phyloP scores from a whole-genome alignment of 345 rosid genomes.

The Bruguiera sexangula region DNA sequence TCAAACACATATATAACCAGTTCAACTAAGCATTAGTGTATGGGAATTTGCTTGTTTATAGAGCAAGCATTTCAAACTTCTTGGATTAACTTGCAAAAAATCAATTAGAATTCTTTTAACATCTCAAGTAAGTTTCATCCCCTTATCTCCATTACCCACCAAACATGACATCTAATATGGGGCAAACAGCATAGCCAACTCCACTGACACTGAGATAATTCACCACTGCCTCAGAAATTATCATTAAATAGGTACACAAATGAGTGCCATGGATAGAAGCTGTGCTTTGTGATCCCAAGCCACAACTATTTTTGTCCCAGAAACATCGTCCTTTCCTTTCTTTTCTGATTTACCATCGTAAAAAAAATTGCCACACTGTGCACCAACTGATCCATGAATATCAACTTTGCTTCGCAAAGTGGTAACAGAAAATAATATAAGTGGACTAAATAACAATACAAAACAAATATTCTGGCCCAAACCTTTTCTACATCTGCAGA shows the following conservation, averaged over 20 bases:
- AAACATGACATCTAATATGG: background rate
- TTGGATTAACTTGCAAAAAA: background rate
- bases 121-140: background rate
- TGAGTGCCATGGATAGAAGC: background rate
- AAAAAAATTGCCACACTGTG: background rate
- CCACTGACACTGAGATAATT: background rate
- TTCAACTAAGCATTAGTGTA: no score
- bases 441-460: background rate
- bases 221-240: no score
- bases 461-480: background rate
- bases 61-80: no score
- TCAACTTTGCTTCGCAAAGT: background rate
- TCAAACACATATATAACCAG: no score
- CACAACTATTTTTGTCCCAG: background rate
- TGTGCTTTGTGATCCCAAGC: background rate
- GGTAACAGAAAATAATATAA: background rate
- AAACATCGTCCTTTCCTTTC: background rate
- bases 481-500: conserved; percentile 75
- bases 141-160: background rate
- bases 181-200: no score
- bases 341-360: background rate
- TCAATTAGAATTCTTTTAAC: background rate
- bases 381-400: background rate
- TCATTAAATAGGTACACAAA: no score
- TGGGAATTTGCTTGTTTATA: no score